A percentile compares a stretch with the other conserved stretches of the same genome.
Evolutionary conservation across 179 eudicot species (phyloP).

Genomic region (Silene noctiflora): DNA sequence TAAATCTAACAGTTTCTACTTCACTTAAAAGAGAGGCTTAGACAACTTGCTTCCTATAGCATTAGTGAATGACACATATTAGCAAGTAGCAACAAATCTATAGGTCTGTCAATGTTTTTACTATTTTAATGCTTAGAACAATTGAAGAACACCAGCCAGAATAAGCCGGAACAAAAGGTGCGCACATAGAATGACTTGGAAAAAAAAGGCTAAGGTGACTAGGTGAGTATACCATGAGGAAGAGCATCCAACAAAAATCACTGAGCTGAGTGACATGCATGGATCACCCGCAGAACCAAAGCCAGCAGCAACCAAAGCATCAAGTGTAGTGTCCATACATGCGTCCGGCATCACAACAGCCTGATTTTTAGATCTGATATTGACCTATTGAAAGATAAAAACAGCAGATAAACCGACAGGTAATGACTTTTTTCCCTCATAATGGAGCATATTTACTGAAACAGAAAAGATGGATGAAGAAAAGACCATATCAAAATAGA

Average conservation of each 20-base stretch:
- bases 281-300: constrained; percentile 79
- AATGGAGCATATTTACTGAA: not conserved
- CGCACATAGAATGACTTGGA: not conserved
- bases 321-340: constrained; percentile 54
- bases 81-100: not conserved
- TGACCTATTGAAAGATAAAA: constrained; percentile 38
- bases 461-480: too few relatives aligned
- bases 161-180: not conserved
- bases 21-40: not conserved
- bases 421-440: not conserved
- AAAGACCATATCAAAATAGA: not conserved
- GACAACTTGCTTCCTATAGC: not conserved
- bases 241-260: constrained; percentile 68
- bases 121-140: not conserved
- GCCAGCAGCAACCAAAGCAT: constrained; percentile 70
- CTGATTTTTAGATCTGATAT: constrained; percentile 67
- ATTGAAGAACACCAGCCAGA: not conserved
- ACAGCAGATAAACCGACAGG: too few relatives aligned
- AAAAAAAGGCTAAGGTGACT: not conserved
- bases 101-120: not conserved
- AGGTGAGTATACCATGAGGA: constrained; percentile 48
- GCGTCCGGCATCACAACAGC: constrained; percentile 82
- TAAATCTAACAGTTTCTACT: constrained; percentile 14
- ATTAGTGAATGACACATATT: not conserved
- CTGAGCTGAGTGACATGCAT: constrained; percentile 67